These are phyloP conservation scores for Colletotrichum ledebouriae DNA, from an alignment of 2,329 filamentous ascomycete species.

Conservation along the genomic window DNA sequence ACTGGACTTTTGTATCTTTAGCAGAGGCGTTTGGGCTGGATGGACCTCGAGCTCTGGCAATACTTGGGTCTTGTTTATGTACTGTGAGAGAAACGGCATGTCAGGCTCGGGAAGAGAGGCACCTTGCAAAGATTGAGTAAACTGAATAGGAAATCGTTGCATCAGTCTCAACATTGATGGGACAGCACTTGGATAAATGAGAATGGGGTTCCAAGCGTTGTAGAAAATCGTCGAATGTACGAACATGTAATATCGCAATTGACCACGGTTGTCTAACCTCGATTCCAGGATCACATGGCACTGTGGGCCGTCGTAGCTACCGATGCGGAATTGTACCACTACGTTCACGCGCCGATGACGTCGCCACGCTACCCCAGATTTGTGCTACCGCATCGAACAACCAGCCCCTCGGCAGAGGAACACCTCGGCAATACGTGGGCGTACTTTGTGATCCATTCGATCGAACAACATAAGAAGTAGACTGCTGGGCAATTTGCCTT, in stretches of 20 bases:
- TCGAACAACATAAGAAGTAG: no score
- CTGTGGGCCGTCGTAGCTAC: not conserved
- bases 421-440: slow-evolving; percentile 10
- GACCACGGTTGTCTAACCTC: no score
- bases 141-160: not conserved
- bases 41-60: not conserved
- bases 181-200: no score
- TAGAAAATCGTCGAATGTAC: no score
- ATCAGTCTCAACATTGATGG: no score
- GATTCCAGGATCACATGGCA: not conserved
- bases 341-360: slow-evolving; percentile 15
- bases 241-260: no score
- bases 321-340: not conserved
- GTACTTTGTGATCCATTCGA: not conserved
- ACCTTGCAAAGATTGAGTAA: not conserved
- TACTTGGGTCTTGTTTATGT: not conserved
- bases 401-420: not conserved
- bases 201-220: no score
- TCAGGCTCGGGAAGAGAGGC: not conserved
- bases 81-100: not conserved
- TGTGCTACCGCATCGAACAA: not conserved
- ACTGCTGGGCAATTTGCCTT: no score
- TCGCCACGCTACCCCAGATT: slow-evolving; percentile 9
- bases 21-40: slow-evolving; percentile 28
- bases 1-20: slow-evolving; percentile 1